Evolutionary conservation across 805 yeast species (phyloP), one percentile per base, ranked within the genome.

Genomic region (Hanseniaspora clermontiae): DNA sequence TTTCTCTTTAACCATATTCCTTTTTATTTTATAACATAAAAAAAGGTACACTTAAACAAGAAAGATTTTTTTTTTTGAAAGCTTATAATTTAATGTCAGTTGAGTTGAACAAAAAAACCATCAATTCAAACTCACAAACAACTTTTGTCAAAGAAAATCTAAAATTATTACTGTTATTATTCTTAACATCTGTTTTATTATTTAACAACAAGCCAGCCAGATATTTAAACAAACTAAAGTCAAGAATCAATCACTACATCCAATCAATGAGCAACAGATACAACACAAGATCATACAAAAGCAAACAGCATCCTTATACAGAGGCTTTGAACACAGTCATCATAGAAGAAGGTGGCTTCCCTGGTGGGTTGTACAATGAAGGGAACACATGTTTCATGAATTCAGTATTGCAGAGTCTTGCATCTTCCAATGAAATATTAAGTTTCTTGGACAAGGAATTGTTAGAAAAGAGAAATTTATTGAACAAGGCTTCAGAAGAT

Each of bases 311-410:
- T 29, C 51, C 56, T 8, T 57, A 57, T 40, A 51, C 56, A 1
- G 54, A 51, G 12, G 59, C 59, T 12, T 43, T 57, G 29, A 43
- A 51, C 34, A 40, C 55, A 14, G 54, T 57, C 24, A 82, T 83
- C n/a, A 59, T 76, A 55, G 72, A 73, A 50, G 72, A 76, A 55
- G 91, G 91, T 57, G 90, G 90, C 1, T 78, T 77, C 54, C 78
- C 87, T 37, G 96, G 96, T 29, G 97, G 97, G 1, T 75, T 90
- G 39, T 77, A 79, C 58, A 90, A 90, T 66, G 95, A 87, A 61
- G 96, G 97, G 14, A 90, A 90, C 66, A 88, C 96, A 0, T 90
- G 97, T 68, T 90, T 90, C 64, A 88, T 89, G 95, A 90, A 90
- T 70, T 81, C 89, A 27, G 96, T 90, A 1, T 68, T 90, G 31